These are phyloP conservation scores for Penicillium silybi DNA, from an alignment of 495 filamentous ascomycete species.

Conservation along the genomic window DNA sequence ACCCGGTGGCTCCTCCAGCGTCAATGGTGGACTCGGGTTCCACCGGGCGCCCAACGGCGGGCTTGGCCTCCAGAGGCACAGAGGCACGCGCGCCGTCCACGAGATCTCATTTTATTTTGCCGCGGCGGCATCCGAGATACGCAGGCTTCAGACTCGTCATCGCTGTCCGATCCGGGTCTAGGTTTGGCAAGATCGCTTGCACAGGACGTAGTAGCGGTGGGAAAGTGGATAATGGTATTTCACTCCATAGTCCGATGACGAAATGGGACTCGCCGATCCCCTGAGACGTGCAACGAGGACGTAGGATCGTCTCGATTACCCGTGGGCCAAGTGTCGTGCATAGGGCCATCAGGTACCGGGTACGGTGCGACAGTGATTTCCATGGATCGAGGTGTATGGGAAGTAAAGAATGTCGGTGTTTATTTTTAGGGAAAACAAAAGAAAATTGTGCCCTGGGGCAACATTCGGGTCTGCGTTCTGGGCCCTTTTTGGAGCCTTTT, in stretches of 20 bases:
- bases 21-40: background rate
- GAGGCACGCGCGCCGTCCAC: slow-evolving; percentile 19
- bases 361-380: slow-evolving; percentile 11
- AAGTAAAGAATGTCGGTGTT: slow-evolving; percentile 5
- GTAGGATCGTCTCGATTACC: slow-evolving; percentile 2
- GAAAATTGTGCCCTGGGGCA: background rate
- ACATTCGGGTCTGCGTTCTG: background rate
- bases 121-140: slow-evolving; percentile 2
- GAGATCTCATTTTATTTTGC: slow-evolving; percentile 9
- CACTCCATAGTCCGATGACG: background rate
- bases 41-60: slow-evolving; percentile 26
- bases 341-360: slow-evolving; percentile 18
- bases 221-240: background rate
- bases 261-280: background rate
- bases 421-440: slow-evolving; percentile 14
- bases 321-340: background rate
- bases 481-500: slow-evolving; percentile 1
- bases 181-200: background rate
- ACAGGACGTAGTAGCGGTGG: background rate
- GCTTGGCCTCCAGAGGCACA: slow-evolving; percentile 1
- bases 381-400: no score
- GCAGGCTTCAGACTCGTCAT: background rate
- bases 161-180: background rate
- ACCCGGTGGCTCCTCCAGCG: slow-evolving; percentile 1
- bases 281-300: background rate